Evolutionary conservation across 169 alveolate genomes (phyloP).

Genomic region (Plasmodium yoelii): DNA sequence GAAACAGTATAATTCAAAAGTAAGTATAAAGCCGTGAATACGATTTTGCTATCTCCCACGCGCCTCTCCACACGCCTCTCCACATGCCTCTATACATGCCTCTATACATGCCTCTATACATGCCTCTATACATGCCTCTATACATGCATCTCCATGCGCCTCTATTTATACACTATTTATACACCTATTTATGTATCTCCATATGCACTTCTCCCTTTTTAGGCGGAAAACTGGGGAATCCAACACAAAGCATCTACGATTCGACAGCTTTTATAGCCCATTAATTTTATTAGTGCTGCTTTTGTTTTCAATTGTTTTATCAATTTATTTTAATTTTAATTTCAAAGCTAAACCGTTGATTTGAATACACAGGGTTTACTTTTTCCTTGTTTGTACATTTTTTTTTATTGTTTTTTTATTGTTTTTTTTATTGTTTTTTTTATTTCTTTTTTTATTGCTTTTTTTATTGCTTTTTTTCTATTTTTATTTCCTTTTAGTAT

Average conservation of each 20-base stretch:
- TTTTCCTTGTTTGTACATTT: not conserved
- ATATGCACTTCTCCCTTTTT: not conserved
- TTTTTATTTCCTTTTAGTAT: not conserved
- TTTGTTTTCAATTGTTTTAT: constrained; percentile 45
- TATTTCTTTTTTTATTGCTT: no score
- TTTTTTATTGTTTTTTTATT: not conserved
- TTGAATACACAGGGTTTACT: not conserved
- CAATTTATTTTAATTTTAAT: constrained; percentile 60
- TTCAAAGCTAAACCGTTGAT: not conserved
- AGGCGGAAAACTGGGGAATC: constrained; percentile 72
- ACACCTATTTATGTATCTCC: no score
- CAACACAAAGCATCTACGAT: constrained; percentile 24
- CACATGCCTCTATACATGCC: no score
- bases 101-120: no score
- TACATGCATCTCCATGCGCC: no score
- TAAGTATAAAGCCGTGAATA: not conserved
- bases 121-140: no score
- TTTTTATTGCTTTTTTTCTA: not conserved
- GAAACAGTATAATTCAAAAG: constrained; percentile 42
- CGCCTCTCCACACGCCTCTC: no score
- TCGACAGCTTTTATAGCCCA: constrained; percentile 69
- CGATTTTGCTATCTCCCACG: not conserved
- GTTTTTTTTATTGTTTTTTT: not conserved
- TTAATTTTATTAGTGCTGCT: constrained; percentile 45
- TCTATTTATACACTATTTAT: no score